phyloP scores from a whole-genome alignment of 192 early-diverging fungal genomes.

The Glomus cerebriforme region DNA sequence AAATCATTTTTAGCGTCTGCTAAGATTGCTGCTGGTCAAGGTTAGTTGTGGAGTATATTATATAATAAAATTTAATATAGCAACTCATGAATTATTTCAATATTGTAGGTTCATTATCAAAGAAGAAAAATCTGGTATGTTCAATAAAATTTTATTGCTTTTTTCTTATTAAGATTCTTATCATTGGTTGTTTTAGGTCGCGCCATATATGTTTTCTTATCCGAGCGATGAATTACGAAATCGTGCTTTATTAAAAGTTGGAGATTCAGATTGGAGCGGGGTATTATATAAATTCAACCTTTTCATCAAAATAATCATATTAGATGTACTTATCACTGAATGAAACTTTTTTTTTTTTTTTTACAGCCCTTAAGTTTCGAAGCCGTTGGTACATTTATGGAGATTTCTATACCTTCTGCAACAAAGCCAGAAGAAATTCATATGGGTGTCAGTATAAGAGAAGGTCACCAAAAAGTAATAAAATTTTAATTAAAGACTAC shows the following conservation, averaged over 20 bases:
- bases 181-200: constrained; percentile 41
- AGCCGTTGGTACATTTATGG: constrained; percentile 85
- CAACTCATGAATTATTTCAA: not conserved
- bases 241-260: constrained; percentile 74
- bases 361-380: constrained; percentile 89
- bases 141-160: not conserved
- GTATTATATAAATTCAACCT: constrained; percentile 28
- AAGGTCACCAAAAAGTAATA: constrained; percentile 81
- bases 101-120: not conserved
- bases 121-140: not conserved
- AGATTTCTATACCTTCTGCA: constrained; percentile 67
- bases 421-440: constrained; percentile 63
- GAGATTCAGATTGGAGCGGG: constrained; percentile 80
- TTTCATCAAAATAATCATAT: not conserved
- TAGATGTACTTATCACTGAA: not conserved
- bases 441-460: constrained; percentile 82
- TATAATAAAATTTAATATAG: not conserved
- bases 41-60: constrained; percentile 6
- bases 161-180: not conserved
- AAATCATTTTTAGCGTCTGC: constrained; percentile 80
- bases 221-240: constrained; percentile 82
- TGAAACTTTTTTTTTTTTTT: too few relatives aligned
- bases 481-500: too few relatives aligned
- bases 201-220: constrained; percentile 94
- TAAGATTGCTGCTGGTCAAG: constrained; percentile 72